phyloP scores from a whole-genome alignment of 768 basidiomycete genomes.

The Lactarius trivialis region DNA sequence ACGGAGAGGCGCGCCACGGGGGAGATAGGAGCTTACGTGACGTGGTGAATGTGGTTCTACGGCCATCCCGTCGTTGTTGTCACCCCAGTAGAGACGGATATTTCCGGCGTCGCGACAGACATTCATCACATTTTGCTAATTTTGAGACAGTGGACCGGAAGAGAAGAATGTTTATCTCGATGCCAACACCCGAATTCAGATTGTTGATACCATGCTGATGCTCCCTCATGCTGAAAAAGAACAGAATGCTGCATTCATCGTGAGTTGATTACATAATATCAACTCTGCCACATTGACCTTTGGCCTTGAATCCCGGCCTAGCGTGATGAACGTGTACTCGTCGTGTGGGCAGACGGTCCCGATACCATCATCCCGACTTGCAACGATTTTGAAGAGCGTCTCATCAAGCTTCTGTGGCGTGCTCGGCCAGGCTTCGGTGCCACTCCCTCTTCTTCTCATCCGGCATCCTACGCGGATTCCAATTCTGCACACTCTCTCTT shows the following conservation, averaged over 20 bases:
- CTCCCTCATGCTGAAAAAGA: slow-evolving; percentile 57
- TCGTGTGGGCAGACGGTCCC: slow-evolving; percentile 79
- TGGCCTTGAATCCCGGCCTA: slow-evolving; percentile 24
- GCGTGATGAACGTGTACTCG: slow-evolving; percentile 78
- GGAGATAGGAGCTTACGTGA: slow-evolving; percentile 12
- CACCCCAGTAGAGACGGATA: neutral
- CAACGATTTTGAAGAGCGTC: slow-evolving; percentile 49
- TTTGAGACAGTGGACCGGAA: slow-evolving; percentile 26
- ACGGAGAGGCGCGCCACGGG: neutral
- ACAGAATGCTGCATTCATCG: slow-evolving; percentile 66
- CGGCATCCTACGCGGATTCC: slow-evolving; percentile 28
- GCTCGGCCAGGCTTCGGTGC: slow-evolving; percentile 30
- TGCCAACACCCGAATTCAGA: slow-evolving; percentile 67
- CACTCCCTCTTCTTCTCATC: slow-evolving; percentile 28
- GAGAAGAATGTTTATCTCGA: slow-evolving; percentile 41
- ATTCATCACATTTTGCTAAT: neutral
- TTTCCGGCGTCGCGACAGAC: neutral
- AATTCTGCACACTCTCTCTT: slow-evolving; percentile 34
- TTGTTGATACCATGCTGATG: slow-evolving; percentile 70
- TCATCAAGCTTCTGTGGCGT: slow-evolving; percentile 52
- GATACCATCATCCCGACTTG: slow-evolving; percentile 61
- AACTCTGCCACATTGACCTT: neutral
- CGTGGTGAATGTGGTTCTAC: neutral
- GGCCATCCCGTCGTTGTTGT: neutral
- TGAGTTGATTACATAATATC: slow-evolving; percentile 32